Base-by-base conservation (phyloP, 352 stramenopile genomes). In the Pythium folliculosum region DNA sequence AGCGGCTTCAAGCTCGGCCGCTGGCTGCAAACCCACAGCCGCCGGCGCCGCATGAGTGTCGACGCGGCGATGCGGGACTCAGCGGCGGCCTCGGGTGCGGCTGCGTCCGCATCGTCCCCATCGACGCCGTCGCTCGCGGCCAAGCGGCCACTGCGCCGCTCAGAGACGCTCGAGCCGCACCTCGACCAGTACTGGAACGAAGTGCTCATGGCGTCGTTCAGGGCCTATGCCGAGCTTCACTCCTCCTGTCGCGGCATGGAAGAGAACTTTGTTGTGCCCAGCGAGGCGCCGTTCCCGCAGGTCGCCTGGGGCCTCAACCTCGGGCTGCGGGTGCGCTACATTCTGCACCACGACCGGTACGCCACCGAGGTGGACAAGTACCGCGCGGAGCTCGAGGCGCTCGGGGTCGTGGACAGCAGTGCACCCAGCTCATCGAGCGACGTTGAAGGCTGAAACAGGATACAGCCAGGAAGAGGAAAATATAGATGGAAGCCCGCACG, bases 1-100 rank as follows among this genome's bases (percentile, higher is more conserved):
- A 86, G 81, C 60, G 86, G 89, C 25, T 88, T 98, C 56, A 76
- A 90, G 49, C 77, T 98, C 5, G 95, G 95, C 7, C 84, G 89
- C 17, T 90, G 91, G 70, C 76, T 97, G 27, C 84, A 93, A 61
- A 82, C 86, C n/a, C 84, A 82, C 56, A 71, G 77, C 27, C 76
- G 71, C 22, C 77, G 76, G 44, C 56, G 73, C 14, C 70, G 38
- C 13, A 60, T 55, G 51, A 57, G 38, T 27, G 67, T 43, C 22
- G 53, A 58, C 44, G 59, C 43, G 2, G 32, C 30, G 10, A 65
- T 72, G 43, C n/a, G 52, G 0, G 63, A 71, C 37, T 69, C 48
- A 14, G 16, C 32, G 17, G 30, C 40, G 4, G 40, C 40, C 40
- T 21, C 14, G 14, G 10, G 37, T 5, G 37, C 14, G 3, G 37